Conservation (phyloP, 768 basidiomycete genomes). For the Lentinula lateritia region DNA sequence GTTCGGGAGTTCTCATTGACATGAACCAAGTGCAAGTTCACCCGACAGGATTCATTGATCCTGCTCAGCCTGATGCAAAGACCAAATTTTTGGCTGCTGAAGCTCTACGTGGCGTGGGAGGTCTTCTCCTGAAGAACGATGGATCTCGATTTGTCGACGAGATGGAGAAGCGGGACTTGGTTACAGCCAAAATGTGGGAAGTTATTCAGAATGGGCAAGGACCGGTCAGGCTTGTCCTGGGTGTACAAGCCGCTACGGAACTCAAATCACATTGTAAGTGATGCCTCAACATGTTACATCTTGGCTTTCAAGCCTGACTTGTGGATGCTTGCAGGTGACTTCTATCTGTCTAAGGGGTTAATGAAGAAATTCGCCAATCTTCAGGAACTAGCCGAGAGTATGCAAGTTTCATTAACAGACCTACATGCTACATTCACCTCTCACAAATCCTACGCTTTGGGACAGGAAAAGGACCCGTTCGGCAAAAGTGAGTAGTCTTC, state of each 20-base stretch:
- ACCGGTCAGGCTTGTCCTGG: constrained; percentile 17
- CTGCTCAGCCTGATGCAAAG: constrained; percentile 60
- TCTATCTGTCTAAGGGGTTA: constrained; percentile 20
- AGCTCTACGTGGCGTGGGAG: constrained; percentile 77
- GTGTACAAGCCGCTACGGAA: constrained; percentile 13
- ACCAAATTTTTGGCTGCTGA: constrained; percentile 81
- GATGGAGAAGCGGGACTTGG: constrained; percentile 50
- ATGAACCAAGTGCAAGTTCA: constrained; percentile 27
- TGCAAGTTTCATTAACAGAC: constrained; percentile 9
- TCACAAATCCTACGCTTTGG: constrained; percentile 9
- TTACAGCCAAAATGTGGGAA: constrained; percentile 17
- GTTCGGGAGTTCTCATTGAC: constrained; percentile 12
- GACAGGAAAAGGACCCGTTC: constrained; percentile 16
- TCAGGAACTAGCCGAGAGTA: constrained; percentile 13
- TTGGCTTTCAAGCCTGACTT: background rate
- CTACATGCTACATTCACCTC: constrained; percentile 12
- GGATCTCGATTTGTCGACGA: constrained; percentile 73
- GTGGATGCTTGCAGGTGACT: constrained; percentile 14
- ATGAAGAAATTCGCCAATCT: constrained; percentile 18
- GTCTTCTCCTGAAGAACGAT: constrained; percentile 62
- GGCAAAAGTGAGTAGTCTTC: constrained; percentile 6
- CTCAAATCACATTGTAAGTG: constrained; percentile 16
- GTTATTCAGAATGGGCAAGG: constrained; percentile 14
- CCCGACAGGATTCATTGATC: constrained; percentile 77
- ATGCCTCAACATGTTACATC: background rate